phyloP scores from a whole-genome alignment of 768 basidiomycete species.

The Kwoniella botswanensis region DNA sequence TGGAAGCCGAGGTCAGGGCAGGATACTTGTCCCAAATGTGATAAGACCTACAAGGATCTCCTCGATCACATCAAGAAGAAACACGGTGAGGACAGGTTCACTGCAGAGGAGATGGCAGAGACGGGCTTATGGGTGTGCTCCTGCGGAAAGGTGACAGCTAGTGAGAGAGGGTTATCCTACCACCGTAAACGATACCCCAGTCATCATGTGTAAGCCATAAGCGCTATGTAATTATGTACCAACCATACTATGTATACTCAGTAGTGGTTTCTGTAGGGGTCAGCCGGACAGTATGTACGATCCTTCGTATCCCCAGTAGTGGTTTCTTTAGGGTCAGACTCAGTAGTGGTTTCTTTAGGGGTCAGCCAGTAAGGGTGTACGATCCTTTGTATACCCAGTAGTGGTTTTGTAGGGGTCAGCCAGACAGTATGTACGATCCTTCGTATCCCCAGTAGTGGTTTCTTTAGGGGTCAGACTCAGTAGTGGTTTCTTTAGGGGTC shows the following conservation, averaged over 20 bases:
- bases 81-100: conserved; percentile 7
- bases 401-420: too few species aligned
- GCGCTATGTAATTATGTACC: too few species aligned
- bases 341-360: too few species aligned
- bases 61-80: conserved; percentile 8
- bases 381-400: too few species aligned
- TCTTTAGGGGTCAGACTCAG: too few species aligned
- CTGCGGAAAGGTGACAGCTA: neutral
- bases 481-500: too few species aligned
- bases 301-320: neutral
- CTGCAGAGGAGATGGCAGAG: neutral
- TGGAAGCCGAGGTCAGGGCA: neutral
- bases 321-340: neutral
- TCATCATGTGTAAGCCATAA: neutral
- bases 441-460: too few species aligned
- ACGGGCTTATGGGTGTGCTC: neutral
- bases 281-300: neutral
- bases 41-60: neutral
- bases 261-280: neutral
- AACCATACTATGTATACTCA: too few species aligned
- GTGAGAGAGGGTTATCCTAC: neutral
- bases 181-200: neutral
- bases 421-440: too few species aligned
- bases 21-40: neutral
- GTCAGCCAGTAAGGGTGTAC: too few species aligned